A percentile compares a stretch with the other conserved stretches of the same genome.
These are phyloP conservation scores for Apiotrichum porosum DNA, from an alignment of 1,284 basidiomycete species.

Conservation along the genomic window DNA sequence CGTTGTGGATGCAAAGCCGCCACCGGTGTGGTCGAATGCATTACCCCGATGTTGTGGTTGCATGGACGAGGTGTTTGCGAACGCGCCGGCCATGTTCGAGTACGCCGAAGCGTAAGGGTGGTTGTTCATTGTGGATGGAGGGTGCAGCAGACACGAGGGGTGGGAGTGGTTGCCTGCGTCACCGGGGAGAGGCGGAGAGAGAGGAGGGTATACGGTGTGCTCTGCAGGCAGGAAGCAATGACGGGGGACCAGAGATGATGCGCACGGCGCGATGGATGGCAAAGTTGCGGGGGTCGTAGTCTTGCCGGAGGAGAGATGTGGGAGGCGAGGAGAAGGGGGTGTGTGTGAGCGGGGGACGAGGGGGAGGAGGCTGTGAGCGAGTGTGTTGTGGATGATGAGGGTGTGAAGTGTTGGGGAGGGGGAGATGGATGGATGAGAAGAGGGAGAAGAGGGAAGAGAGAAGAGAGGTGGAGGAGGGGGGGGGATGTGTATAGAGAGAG, in stretches of 20 bases:
- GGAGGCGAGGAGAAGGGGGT: no score
- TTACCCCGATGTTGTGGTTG: no score
- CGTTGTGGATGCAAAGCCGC: conserved; percentile 1
- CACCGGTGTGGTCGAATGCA: no score
- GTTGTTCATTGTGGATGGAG: conserved; percentile 5
- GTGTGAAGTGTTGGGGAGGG: not conserved
- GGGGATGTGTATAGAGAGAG: no score
- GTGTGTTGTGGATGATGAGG: not conserved
- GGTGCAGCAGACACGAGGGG: not conserved
- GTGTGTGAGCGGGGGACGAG: not conserved
- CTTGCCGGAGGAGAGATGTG: not conserved
- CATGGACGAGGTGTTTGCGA: conserved; percentile 1
- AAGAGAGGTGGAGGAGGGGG: no score
- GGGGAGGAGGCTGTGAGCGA: not conserved
- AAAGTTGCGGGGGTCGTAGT: not conserved
- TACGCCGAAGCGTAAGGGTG: conserved; percentile 45
- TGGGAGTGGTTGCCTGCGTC: no score
- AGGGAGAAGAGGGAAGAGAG: no score
- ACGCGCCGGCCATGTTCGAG: conserved; percentile 30
- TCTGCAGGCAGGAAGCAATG: no score
- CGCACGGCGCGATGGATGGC: not conserved
- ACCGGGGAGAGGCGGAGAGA: no score
- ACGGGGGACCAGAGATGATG: no score
- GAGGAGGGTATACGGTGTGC: no score
- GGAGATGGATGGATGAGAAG: not conserved